Base-by-base conservation (phyloP, 768 basidiomycete species). In the Terana coerulea region DNA sequence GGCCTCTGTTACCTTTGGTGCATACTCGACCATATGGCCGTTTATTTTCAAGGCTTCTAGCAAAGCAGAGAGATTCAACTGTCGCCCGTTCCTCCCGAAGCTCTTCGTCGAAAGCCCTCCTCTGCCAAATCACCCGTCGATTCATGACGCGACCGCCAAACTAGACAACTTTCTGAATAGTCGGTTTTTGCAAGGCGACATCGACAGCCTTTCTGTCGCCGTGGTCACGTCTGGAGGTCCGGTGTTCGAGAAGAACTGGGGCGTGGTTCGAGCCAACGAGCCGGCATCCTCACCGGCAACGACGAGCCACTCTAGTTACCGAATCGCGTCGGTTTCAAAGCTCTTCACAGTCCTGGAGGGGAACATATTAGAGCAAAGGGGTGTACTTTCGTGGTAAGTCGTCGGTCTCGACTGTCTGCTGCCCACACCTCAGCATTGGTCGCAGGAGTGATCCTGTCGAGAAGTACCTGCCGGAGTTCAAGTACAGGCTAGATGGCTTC, bases 241-340 rank as follows among this genome's bases (percentile, higher is more conserved):
- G 0, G 46, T 81, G 12, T 81, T 72, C 51, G 72, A 78, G 52
- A 59, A 61, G 10, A 73, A 73, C 30, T 76, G 71, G 57, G 79
- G 80, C 14, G 57, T 57, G 5, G 64, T 67, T 30, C 63, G 68
- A 43, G 77, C 75, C 28, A 79, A 80, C 51, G 77, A 76, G 56
- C 66, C 70, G 56, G 57, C 4, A 9, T 35, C 24, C 15, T 46
- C 55, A 1, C 51, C 44, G 3, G 42, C 50, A 12, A 52, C 41
- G n/a, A 51, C 45, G n/a, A 66, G 70, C 45, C 59, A 79, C 57
- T 74, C 77, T 0, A 69, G 78, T 43, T 81, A 80, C 55, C 69
- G 81, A 24, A 65, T 80, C 22, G 78, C 78, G 1, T 78, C 75
- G 34, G 71, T 78, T 49, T 72, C 75, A 5, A 83, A 81, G 61